phyloP scores from a whole-genome alignment of 2,329 filamentous ascomycete species.

The Hypoxylon sp. region DNA sequence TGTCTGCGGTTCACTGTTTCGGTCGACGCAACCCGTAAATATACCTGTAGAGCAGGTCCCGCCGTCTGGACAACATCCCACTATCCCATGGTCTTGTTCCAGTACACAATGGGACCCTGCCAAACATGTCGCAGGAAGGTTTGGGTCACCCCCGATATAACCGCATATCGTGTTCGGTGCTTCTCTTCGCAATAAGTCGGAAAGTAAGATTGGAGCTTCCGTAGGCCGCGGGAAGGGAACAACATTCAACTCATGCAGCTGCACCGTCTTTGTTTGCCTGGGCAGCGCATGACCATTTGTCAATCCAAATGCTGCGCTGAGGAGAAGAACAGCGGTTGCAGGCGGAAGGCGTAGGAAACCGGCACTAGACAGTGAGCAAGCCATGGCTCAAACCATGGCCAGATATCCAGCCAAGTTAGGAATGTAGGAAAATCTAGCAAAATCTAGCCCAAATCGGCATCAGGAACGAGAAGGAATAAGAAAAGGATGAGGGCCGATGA shows the following conservation, averaged over 20 bases:
- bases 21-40: constrained; percentile 69
- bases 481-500: constrained; percentile 38
- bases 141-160: constrained; percentile 65
- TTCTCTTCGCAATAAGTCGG: constrained; percentile 57
- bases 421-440: constrained; percentile 16
- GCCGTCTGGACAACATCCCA: constrained; percentile 69
- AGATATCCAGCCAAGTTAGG: constrained; percentile 22
- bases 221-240: constrained; percentile 59
- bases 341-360: constrained; percentile 55
- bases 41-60: constrained; percentile 66
- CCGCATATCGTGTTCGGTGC: constrained; percentile 67
- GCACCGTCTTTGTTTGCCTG: constrained; percentile 56
- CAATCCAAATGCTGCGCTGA: constrained; percentile 52
- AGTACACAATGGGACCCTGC: constrained; percentile 70
- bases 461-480: constrained; percentile 33
- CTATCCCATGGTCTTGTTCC: constrained; percentile 61
- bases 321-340: constrained; percentile 52
- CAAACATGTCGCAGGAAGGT: constrained; percentile 68
- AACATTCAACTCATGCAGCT: constrained; percentile 56
- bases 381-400: constrained; percentile 47
- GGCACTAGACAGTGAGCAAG: constrained; percentile 49
- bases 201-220: constrained; percentile 54
- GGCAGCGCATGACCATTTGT: constrained; percentile 57
- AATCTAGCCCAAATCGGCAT: constrained; percentile 37
- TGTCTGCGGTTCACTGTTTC: constrained; percentile 62